Conservation (phyloP, 257 asterid genomes). For the Handroanthus guayacan region DNA sequence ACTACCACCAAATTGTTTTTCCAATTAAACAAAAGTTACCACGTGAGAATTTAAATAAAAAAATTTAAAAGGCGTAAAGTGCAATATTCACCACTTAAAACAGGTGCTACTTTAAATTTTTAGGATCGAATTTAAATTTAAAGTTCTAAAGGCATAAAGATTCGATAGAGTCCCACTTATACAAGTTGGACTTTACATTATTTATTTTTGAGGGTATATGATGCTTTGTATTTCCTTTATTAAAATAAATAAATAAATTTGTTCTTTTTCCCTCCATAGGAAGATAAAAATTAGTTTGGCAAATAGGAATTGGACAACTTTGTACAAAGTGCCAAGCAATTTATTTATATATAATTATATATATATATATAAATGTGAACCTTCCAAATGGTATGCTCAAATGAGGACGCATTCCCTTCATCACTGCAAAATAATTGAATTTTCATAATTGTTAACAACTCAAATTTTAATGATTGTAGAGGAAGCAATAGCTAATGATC, state of each 20-base stretch:
- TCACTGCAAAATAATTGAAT: too few relatives aligned
- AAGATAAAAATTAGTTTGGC: too few relatives aligned
- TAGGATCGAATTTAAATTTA: not conserved
- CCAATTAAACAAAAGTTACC: not conserved
- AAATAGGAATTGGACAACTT: not conserved
- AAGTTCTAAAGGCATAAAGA: slow-evolving; percentile 25
- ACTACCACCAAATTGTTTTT: not conserved
- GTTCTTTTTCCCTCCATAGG: not conserved
- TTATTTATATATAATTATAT: too few relatives aligned
- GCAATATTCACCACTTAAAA: slow-evolving; percentile 20
- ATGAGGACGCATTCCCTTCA: too few relatives aligned
- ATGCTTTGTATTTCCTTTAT: not conserved
- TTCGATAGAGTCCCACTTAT: slow-evolving; percentile 27
- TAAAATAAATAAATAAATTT: not conserved
- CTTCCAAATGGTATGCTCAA: too few relatives aligned
- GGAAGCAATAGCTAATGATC: too few relatives aligned
- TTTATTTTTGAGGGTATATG: slow-evolving; percentile 2
- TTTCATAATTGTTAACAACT: too few relatives aligned
- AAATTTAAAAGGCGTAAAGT: not conserved
- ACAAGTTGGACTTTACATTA: slow-evolving; percentile 23
- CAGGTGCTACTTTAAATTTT: slow-evolving; percentile 21
- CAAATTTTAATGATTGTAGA: too few relatives aligned
- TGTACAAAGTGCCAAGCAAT: not conserved
- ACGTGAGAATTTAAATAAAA: not conserved
- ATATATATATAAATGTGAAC: too few relatives aligned